Percentiles rank a stretch among this genome's conserved stretches.
phyloP scores from a whole-genome alignment of 176 grass and related monocot genomes.

The Thalia dealbata region DNA sequence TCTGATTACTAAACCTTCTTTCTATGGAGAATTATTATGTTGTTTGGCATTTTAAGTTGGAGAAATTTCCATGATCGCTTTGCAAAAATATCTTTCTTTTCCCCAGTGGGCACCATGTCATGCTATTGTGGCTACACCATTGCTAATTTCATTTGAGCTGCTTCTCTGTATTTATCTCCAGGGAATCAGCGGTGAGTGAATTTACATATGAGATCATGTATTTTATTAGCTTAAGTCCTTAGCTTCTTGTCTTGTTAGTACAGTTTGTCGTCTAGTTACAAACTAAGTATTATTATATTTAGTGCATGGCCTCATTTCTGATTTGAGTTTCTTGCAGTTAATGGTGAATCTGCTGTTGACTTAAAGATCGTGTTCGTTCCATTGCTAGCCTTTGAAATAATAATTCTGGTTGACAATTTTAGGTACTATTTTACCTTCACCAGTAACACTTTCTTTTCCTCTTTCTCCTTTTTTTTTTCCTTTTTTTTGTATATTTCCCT shows the following conservation, averaged over 20 bases:
- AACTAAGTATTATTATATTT: too few species aligned
- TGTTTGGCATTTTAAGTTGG: not conserved
- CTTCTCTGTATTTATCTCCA: slow-evolving; percentile 63
- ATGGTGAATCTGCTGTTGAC: slow-evolving; percentile 31
- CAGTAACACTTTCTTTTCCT: too few species aligned
- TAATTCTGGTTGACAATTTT: slow-evolving; percentile 56
- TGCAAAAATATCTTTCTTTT: slow-evolving; percentile 2
- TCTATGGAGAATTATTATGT: slow-evolving; percentile 6
- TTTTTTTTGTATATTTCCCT: too few species aligned
- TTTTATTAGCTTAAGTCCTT: too few species aligned
- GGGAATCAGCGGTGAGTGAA: slow-evolving; percentile 27
- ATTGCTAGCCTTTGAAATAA: slow-evolving; percentile 56
- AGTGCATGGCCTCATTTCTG: not conserved
- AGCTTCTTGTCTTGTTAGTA: too few species aligned
- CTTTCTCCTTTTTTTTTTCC: too few species aligned
- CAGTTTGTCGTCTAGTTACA: too few species aligned
- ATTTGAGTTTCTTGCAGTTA: slow-evolving; percentile 25
- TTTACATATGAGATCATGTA: too few species aligned
- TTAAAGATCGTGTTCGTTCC: slow-evolving; percentile 76
- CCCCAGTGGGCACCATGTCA: slow-evolving; percentile 44
- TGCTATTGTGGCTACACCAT: slow-evolving; percentile 49
- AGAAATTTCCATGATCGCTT: not conserved
- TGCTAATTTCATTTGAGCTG: slow-evolving; percentile 69
- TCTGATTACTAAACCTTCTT: slow-evolving; percentile 14
- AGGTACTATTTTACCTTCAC: slow-evolving; percentile 19